Base-by-base conservation (phyloP, 768 basidiomycete genomes). In the Podaxis sp. region DNA sequence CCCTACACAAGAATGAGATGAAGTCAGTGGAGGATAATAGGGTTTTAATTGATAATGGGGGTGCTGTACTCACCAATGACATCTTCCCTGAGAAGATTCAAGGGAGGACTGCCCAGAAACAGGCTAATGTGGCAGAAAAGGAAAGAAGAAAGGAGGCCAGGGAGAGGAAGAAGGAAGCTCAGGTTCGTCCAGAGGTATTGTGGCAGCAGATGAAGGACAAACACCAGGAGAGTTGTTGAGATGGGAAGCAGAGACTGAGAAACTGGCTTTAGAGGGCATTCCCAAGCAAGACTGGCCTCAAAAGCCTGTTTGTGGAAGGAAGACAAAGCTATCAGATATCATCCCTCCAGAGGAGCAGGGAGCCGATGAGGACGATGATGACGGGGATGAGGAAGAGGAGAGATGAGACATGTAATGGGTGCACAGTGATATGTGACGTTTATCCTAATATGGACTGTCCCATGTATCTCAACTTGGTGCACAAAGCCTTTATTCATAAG, bases 211-310 rank as follows among this genome's bases (percentile, higher is more conserved):
- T 40, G 13, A 40, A 40, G 39, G 15, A 71, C 40, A 61, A 57
- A 22, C 52, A 61, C 30, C 59, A 48, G 5, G 26, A 40, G 39
- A 40, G 15, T 17, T 40, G 61, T 17, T 49, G 38, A 11, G 65
- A 24, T 9, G 68, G 69, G 69, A 56, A 71, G 62, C 44, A 36
- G 4, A 61, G 57, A 26, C 69, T 55, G 30, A 63, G 28, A 44
- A 49, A 46, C 33, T 68, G 39, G 39, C 39, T 17, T 15, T 17
- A 5, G 39, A 40, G 52, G 60, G 63, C 17, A 39, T 64, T 4
- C 56, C 57, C 13, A 68, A 63, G 51, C 63, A 61, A 51, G 55
- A 65, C 22, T 66, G 64, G 59, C 67, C 69, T 2, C 64, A 63
- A n/a, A 65, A 61, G 52, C 69, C 69, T 17, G 65, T 59, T 12